Evolutionary conservation across 2,329 filamentous ascomycete genomes (phyloP).

Genomic region (Curvularia sp.): DNA sequence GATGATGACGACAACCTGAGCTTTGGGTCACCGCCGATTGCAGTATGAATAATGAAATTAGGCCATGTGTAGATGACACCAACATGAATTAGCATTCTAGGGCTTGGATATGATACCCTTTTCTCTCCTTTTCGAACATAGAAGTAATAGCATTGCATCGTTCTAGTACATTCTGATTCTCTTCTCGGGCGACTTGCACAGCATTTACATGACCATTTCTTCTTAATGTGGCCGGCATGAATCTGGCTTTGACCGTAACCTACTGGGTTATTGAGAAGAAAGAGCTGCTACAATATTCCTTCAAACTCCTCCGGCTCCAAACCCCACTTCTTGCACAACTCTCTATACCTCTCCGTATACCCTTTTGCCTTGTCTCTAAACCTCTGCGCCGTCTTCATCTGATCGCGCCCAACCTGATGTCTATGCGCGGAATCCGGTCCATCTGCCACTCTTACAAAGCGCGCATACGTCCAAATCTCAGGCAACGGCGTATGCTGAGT

Average conservation of each 20-base stretch:
- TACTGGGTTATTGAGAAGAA: background rate
- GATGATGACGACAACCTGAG: slow-evolving; percentile 32
- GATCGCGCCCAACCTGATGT: slow-evolving; percentile 54
- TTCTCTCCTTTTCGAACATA: background rate
- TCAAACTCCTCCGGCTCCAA: slow-evolving; percentile 42
- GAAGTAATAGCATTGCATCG: background rate
- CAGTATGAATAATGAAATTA: slow-evolving; percentile 18
- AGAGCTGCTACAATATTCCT: slow-evolving; percentile 31
- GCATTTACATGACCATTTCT: background rate
- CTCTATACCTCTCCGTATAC: slow-evolving; percentile 47
- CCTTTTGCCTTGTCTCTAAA: slow-evolving; percentile 46
- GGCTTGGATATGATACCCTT: slow-evolving; percentile 11
- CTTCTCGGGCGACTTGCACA: background rate
- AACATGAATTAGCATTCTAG: background rate
- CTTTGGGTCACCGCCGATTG: slow-evolving; percentile 34
- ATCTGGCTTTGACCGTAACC: background rate
- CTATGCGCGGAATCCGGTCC: slow-evolving; percentile 54
- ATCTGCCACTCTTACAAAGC: slow-evolving; percentile 54
- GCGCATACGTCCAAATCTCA: slow-evolving; percentile 55
- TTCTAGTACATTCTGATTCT: background rate
- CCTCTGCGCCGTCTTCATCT: slow-evolving; percentile 51
- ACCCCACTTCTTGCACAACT: slow-evolving; percentile 47
- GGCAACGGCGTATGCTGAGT: slow-evolving; percentile 54
- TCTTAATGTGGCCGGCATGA: background rate
- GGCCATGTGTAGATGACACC: background rate